Percentiles rank a stretch among this genome's conserved stretches.
These are phyloP conservation scores for Trichoderma reesei DNA, from an alignment of 495 filamentous ascomycete species.

Conservation along the genomic window DNA sequence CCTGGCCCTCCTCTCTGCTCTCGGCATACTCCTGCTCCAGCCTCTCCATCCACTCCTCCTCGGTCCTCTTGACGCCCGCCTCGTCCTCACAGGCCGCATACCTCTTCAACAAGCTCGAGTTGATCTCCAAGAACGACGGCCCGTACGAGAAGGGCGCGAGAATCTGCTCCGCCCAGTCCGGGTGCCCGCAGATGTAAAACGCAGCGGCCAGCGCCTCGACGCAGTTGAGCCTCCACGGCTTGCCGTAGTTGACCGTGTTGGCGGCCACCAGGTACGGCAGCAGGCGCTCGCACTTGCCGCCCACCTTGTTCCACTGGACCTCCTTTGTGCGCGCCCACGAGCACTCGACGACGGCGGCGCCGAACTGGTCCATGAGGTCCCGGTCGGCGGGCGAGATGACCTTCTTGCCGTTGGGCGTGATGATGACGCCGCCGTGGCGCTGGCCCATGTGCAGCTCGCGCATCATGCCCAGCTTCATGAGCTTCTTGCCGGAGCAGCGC, in stretches of 20 bases:
- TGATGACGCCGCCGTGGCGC: conserved; percentile 79
- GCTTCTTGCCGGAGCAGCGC: conserved; percentile 86
- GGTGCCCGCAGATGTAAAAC: conserved; percentile 84
- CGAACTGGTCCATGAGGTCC: conserved; percentile 72
- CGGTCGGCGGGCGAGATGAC: conserved; percentile 72
- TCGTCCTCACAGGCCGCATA: conserved; percentile 79
- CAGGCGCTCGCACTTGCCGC: conserved; percentile 88
- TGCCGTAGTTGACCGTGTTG: conserved; percentile 94
- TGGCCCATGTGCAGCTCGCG: conserved; percentile 85
- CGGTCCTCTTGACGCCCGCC: conserved; percentile 76
- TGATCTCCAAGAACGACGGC: conserved; percentile 78
- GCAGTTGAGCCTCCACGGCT: conserved; percentile 89
- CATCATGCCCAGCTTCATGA: conserved; percentile 89
- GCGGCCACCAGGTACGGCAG: conserved; percentile 93
- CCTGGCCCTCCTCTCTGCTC: conserved; percentile 55
- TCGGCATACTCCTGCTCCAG: conserved; percentile 84
- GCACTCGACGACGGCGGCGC: conserved; percentile 93
- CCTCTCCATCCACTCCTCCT: conserved; percentile 78
- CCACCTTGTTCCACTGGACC: conserved; percentile 82
- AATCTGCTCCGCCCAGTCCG: conserved; percentile 79
- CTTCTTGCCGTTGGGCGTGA: conserved; percentile 86
- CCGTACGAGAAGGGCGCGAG: conserved; percentile 83
- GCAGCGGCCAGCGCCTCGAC: conserved; percentile 88
- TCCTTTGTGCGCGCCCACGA: conserved; percentile 90
- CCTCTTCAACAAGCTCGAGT: conserved; percentile 65